phyloP scores from a whole-genome alignment of 495 filamentous ascomycete species.

The Penicillium goetzii region DNA sequence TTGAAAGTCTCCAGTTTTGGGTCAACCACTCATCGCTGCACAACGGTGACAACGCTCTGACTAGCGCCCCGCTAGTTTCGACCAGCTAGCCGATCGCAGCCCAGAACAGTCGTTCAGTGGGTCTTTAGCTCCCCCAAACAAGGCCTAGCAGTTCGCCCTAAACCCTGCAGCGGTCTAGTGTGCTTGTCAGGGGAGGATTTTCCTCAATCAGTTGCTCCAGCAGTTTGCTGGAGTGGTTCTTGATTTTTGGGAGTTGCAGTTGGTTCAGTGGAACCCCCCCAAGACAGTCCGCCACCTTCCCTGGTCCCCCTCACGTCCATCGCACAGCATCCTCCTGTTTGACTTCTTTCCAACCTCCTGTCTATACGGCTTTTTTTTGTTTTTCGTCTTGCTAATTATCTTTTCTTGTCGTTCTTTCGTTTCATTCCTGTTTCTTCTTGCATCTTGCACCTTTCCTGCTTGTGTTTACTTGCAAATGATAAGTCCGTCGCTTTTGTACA shows the following conservation, averaged over 20 bases:
- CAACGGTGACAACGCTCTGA: not conserved
- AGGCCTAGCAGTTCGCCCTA: not conserved
- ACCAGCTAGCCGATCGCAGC: conserved; percentile 18
- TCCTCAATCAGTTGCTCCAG: conserved; percentile 1
- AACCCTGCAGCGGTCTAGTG: conserved; percentile 1
- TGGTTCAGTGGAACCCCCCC: conserved; percentile 10
- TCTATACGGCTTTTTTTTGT: conserved; percentile 17
- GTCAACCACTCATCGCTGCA: not conserved
- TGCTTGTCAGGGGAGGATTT: conserved; percentile 26
- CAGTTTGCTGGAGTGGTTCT: not conserved
- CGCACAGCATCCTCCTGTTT: conserved; percentile 10
- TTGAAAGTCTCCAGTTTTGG: not conserved
- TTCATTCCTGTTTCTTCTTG: conserved; percentile 2
- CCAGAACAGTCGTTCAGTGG: conserved; percentile 10
- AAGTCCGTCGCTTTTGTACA: conserved; percentile 11
- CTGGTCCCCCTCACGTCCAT: conserved; percentile 23
- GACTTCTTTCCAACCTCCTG: conserved; percentile 29
- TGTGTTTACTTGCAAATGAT: conserved; percentile 9
- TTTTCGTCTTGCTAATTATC: conserved; percentile 7
- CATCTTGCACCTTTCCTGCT: conserved; percentile 22
- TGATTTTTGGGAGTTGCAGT: not conserved
- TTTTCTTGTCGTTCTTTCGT: conserved; percentile 15
- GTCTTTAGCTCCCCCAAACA: not conserved
- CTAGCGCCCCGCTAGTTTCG: conserved; percentile 5
- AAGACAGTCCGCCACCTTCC: conserved; percentile 9